These are phyloP conservation scores for Daldinia concentrica DNA, from an alignment of 495 filamentous ascomycete genomes.

Conservation along the genomic window DNA sequence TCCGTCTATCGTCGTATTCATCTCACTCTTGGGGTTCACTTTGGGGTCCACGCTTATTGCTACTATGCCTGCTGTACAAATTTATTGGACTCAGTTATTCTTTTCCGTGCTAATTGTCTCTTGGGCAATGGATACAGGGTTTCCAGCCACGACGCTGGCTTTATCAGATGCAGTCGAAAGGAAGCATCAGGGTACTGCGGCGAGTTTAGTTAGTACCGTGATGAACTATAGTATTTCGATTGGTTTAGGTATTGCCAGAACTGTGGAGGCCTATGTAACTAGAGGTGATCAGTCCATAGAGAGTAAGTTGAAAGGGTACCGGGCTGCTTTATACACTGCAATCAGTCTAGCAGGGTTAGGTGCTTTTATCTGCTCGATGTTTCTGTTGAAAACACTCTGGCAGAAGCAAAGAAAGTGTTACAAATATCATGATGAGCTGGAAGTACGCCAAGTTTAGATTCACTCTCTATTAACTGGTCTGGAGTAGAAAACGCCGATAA, in stretches of 20 bases:
- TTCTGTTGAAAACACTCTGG: conserved; percentile 19
- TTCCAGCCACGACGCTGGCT: conserved; percentile 65
- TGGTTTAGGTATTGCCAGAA: conserved; percentile 73
- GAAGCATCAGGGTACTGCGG: conserved; percentile 67
- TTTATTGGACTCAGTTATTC: conserved; percentile 68
- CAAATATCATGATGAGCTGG: not conserved
- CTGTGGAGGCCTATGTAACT: conserved; percentile 65
- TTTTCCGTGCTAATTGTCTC: conserved; percentile 61
- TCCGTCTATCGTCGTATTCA: conserved; percentile 55
- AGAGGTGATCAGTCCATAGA: conserved; percentile 51
- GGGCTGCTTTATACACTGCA: conserved; percentile 64
- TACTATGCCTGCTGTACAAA: conserved; percentile 57
- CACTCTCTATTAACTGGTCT: too few relatives aligned
- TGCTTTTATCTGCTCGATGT: conserved; percentile 45
- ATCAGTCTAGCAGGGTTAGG: conserved; percentile 62
- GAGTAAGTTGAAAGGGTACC: conserved; percentile 56
- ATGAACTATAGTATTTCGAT: conserved; percentile 74
- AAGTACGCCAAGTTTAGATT: not conserved
- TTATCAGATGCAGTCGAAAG: conserved; percentile 62
- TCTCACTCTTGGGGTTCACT: conserved; percentile 59
- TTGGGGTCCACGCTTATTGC: conserved; percentile 54
- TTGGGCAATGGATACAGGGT: conserved; percentile 69
- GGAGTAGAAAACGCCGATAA: too few relatives aligned
- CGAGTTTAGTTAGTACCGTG: conserved; percentile 69
- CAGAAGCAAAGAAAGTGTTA: conserved; percentile 2